These are phyloP conservation scores for Suillus decipiens DNA, from an alignment of 768 basidiomycete species.

Conservation along the genomic window DNA sequence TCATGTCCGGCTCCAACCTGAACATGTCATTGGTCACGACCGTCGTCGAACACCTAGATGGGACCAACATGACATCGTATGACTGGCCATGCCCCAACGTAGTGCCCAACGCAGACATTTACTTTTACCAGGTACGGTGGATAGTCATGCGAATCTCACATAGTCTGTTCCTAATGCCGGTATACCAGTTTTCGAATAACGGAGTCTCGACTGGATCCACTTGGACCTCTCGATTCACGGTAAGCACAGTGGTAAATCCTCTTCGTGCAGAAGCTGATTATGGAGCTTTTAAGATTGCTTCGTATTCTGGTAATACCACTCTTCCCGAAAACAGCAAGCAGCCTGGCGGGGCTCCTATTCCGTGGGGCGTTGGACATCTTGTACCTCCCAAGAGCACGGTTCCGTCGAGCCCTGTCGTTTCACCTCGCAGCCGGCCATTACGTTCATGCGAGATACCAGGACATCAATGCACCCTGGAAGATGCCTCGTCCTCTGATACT, in stretches of 20 bases:
- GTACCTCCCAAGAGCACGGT: neutral
- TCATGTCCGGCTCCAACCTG: constrained; percentile 42
- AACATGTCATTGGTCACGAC: constrained; percentile 35
- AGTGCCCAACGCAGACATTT: constrained; percentile 38
- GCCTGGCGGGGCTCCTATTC: constrained; percentile 36
- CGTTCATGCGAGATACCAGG: neutral
- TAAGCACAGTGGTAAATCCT: constrained; percentile 15
- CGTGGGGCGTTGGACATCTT: constrained; percentile 38
- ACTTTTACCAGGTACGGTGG: constrained; percentile 40
- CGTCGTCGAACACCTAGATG: constrained; percentile 34
- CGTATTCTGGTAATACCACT: constrained; percentile 27
- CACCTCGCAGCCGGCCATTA: neutral
- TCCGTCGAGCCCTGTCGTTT: neutral
- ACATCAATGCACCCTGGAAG: neutral
- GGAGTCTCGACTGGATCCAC: constrained; percentile 21
- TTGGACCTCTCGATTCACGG: constrained; percentile 45
- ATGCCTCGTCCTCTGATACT: neutral
- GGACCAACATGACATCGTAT: constrained; percentile 35
- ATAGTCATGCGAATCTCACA: neutral
- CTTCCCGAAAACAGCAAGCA: constrained; percentile 33
- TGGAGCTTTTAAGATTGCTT: constrained; percentile 32
- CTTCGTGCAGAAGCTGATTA: neutral
- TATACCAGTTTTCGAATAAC: constrained; percentile 32
- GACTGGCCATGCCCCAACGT: constrained; percentile 41
- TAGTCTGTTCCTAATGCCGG: neutral